phyloP scores from a whole-genome alignment of 352 stramenopile genomes.

The Globisporangium acanthophoron region DNA sequence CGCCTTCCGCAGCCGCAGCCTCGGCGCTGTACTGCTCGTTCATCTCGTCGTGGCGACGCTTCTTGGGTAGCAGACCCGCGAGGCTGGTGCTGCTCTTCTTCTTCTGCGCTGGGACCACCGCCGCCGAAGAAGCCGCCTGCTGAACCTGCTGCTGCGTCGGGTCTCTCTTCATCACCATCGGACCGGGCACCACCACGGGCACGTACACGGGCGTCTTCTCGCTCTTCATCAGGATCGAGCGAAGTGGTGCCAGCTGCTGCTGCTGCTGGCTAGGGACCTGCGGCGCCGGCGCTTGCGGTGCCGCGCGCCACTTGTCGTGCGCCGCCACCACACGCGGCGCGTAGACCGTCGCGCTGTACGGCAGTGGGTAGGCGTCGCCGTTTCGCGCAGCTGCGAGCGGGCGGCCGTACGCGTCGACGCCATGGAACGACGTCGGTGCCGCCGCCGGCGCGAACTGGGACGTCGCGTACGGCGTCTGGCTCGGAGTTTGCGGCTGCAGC shows the following conservation, averaged over 20 bases:
- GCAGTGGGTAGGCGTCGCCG: conserved; percentile 2
- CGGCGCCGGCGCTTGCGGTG: background rate
- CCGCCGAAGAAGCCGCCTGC: too few relatives aligned
- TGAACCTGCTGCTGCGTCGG: background rate
- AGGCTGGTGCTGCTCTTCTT: conserved; percentile 5
- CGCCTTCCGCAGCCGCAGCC: background rate
- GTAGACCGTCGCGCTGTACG: background rate
- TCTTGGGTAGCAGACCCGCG: conserved; percentile 18
- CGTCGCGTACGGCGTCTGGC: conserved; percentile 7
- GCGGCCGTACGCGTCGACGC: conserved; percentile 12
- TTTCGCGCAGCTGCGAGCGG: background rate
- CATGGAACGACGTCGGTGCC: background rate
- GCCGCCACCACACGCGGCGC: conserved; percentile 2
- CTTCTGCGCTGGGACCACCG: background rate
- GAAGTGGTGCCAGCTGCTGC: conserved; percentile 10
- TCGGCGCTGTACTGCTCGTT: conserved; percentile 5
- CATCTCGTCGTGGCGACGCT: conserved; percentile 19
- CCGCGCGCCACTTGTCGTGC: conserved; percentile 15
- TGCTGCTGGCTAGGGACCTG: conserved; percentile 5
- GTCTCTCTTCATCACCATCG: conserved; percentile 21
- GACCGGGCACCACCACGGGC: conserved; percentile 3
- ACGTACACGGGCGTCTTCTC: conserved; percentile 7
- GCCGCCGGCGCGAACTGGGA: background rate
- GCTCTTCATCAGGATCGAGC: conserved; percentile 14
- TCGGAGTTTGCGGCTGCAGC: background rate